Evolutionary conservation across 1,284 basidiomycete species (phyloP), one percentile per base, ranked within the genome.

Genomic region (Trichosporon sp.): DNA sequence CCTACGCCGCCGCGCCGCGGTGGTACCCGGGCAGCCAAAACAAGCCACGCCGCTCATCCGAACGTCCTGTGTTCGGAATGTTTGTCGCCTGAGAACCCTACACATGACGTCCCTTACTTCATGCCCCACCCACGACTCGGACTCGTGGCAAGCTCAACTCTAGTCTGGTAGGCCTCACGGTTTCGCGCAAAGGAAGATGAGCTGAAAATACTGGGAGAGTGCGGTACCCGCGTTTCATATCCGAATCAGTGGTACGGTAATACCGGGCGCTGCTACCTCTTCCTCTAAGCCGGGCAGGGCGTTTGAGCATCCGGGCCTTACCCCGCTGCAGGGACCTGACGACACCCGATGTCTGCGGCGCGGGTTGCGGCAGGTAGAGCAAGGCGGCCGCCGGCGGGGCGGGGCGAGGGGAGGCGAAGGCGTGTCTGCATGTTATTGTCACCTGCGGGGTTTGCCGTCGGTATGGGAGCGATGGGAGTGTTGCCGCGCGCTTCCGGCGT

Each of bases 211-310:
- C 51, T 54, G n/a, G 51, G 21, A 54, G 51, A 54, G 51, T 8
- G 51, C 51, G 51, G 51, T 26, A 54, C 51, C 51, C 51, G 59
- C 31, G 59, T 63, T 63, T 63, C 59, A 63, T 63, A n/a, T 63
- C 59, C 59, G 59, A 63, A 63, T 63, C 31, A n/a, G 59, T 63
- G 59, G 59, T 63, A 63, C 59, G 16, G 59, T 63, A 63, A 32
- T 11, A 4, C 32, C 31, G 12, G 31, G 56, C 43, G n/a, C 14
- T 46, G 16, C 7, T n/a, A 16, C 43, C 16, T n/a, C 5, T 4
- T n/a, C 43, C 7, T n/a, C 7, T 14, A 14, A n/a, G 1, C 6
- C 19, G 51, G 51, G 51, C 51, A 26, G n/a, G 51, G 21, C 19
- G 51, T 26, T 48, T 19, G 46, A 16, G 21, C 8, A 2, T 54